Base-by-base conservation (phyloP, 2,329 filamentous ascomycete species). In the Trichoderma aggressivum region DNA sequence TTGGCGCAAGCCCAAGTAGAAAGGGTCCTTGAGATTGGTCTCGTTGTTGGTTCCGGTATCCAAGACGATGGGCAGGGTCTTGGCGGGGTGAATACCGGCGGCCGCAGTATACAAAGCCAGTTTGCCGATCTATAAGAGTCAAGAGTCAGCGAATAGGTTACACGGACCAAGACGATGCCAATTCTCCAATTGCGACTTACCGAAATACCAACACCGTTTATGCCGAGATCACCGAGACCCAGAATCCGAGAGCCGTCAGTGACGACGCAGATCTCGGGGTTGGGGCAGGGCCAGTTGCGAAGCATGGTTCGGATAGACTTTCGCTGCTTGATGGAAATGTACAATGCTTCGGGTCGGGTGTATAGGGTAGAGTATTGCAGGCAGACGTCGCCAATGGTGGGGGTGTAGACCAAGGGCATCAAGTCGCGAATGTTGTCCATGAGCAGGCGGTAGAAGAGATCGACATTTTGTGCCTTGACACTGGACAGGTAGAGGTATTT, bases 121-220 rank as follows among this genome's bases (percentile, higher is more conserved):
- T 86, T 99, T 99, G 79, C 96, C 96, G 76, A 99, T 89, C 88
- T 90, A 75, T 53, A 69, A 72, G 78, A 78, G 39, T 58, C 14
- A 53, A 53, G 36, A 55, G 30, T 50, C 21, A 30, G 26, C 32
- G 2, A 30, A 30, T 39, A 53, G 28, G 24, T 50, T 66, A n/a
- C 26, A 39, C 16, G 8, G 32, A 61, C 14, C n/a, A 11, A 16
- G 16, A n/a, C 7, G 12, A 47, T 10, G 16, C 14, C n/a, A 14
- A 3, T 43, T 43, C 2, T 43, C 36, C 11, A 21, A 12, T 50
- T 16, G 59, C 55, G 18, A 87, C 88, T 83, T 83, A 90, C 95
- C 73, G 96, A 94, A 82, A 99, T 99, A 75, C 96, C 96, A 86
- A 98, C 97, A 78, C 96, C 96, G 82, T 98, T 98, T 75, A 99